These are phyloP conservation scores for Cadophora gregata DNA, from an alignment of 2,329 filamentous ascomycete genomes.

Conservation along the genomic window DNA sequence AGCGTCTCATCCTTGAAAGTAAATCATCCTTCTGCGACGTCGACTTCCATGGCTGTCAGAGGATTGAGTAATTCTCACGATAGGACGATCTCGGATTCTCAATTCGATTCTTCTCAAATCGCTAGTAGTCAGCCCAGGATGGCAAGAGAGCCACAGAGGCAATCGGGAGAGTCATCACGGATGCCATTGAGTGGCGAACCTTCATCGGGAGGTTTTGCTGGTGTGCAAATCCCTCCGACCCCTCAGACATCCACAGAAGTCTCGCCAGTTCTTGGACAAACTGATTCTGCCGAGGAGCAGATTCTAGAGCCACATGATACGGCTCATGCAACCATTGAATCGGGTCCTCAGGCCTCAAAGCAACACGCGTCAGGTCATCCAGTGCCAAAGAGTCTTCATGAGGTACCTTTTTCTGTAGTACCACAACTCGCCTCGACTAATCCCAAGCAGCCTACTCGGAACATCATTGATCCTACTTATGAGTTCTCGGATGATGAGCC, in stretches of 20 bases:
- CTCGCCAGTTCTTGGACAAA: background rate
- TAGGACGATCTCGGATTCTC: constrained; percentile 8
- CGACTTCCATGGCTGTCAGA: background rate
- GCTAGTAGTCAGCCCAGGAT: constrained; percentile 1
- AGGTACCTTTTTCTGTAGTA: background rate
- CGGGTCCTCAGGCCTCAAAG: background rate
- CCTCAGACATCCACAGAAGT: background rate
- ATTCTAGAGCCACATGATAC: background rate
- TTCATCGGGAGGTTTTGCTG: no score
- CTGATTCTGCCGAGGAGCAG: background rate
- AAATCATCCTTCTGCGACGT: constrained; percentile 31
- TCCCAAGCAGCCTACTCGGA: background rate
- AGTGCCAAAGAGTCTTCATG: background rate
- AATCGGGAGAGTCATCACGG: background rate
- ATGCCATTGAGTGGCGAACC: background rate
- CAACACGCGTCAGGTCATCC: no score
- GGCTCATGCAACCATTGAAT: background rate
- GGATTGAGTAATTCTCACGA: constrained; percentile 20
- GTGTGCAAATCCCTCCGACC: background rate
- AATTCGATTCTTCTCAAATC: background rate
- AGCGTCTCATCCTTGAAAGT: constrained; percentile 37
- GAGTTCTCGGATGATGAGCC: constrained; percentile 49
- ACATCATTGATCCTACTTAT: constrained; percentile 38
- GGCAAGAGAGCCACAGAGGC: background rate
- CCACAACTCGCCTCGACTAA: background rate